phyloP scores from a whole-genome alignment of 2,329 filamentous ascomycete species.

The Rutstroemia sydowiana region DNA sequence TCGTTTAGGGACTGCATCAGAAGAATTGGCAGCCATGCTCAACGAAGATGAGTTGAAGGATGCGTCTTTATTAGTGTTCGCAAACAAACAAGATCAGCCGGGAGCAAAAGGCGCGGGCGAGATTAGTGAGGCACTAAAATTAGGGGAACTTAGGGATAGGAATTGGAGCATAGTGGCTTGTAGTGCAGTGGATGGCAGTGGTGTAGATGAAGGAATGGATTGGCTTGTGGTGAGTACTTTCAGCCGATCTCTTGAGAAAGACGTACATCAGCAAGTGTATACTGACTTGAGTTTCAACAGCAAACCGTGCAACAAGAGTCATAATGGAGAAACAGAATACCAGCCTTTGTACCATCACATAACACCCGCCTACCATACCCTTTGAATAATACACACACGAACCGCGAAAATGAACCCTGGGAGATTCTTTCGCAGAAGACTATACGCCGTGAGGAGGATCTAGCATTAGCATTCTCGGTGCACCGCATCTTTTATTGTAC shows the following conservation, averaged over 20 bases:
- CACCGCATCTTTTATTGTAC: slow-evolving; percentile 1
- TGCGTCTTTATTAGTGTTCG: slow-evolving; percentile 87
- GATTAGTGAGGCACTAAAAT: slow-evolving; percentile 84
- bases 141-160: slow-evolving; percentile 86
- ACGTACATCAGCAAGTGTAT: no score
- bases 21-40: slow-evolving; percentile 94
- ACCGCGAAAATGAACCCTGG: neutral
- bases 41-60: slow-evolving; percentile 98
- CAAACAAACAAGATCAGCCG: slow-evolving; percentile 99
- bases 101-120: slow-evolving; percentile 94
- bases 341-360: slow-evolving; percentile 17
- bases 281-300: slow-evolving; percentile 17
- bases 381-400: neutral
- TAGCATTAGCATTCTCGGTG: neutral
- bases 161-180: slow-evolving; percentile 99
- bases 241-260: no score
- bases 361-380: neutral
- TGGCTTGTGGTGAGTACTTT: slow-evolving; percentile 72
- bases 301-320: slow-evolving; percentile 31
- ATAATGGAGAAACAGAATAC: slow-evolving; percentile 1
- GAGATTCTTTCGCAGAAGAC: neutral
- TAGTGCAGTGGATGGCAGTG: slow-evolving; percentile 89
- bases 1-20: slow-evolving; percentile 86
- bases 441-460: neutral
- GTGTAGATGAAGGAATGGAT: slow-evolving; percentile 96